Evolutionary conservation across 192 early-diverging fungal genomes (phyloP).

Genomic region (Podochytrium sp.): DNA sequence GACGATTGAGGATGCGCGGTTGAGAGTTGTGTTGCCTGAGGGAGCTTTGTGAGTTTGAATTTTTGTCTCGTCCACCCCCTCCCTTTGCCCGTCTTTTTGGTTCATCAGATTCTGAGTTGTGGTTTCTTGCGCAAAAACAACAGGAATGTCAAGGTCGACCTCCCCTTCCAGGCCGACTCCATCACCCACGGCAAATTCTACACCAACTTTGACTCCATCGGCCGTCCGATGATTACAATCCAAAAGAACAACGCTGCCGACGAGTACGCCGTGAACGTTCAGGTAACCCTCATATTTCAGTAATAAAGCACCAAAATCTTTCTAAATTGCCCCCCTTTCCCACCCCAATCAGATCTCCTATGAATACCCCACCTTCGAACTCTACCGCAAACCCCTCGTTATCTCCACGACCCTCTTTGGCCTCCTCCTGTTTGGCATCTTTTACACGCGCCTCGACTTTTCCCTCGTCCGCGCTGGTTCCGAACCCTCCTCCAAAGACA

Average conservation of each 20-base stretch:
- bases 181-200: constrained; percentile 55
- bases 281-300: constrained; percentile 15
- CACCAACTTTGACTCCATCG: constrained; percentile 90
- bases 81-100: constrained; percentile 1
- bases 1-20: constrained; percentile 63
- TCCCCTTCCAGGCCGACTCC: constrained; percentile 66
- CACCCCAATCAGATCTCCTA: constrained; percentile 45
- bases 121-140: constrained; percentile 1
- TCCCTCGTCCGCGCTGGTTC: constrained; percentile 28
- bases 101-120: neutral
- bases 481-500: neutral
- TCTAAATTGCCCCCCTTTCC: neutral
- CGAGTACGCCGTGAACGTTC: constrained; percentile 54
- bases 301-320: constrained; percentile 12
- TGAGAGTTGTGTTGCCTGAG: constrained; percentile 88
- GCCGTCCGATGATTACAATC: constrained; percentile 80
- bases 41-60: constrained; percentile 73
- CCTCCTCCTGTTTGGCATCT: constrained; percentile 43
- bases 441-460: constrained; percentile 49
- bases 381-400: constrained; percentile 52
- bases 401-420: constrained; percentile 40
- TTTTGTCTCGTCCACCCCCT: neutral
- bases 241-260: constrained; percentile 68
- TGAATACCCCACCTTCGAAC: constrained; percentile 33
- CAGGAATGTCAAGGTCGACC: constrained; percentile 69